A percentile compares a stretch with the other conserved stretches of the same genome.
Evolutionary conservation across 768 basidiomycete species (phyloP).

Genomic region (Boletus vinaceobasis): DNA sequence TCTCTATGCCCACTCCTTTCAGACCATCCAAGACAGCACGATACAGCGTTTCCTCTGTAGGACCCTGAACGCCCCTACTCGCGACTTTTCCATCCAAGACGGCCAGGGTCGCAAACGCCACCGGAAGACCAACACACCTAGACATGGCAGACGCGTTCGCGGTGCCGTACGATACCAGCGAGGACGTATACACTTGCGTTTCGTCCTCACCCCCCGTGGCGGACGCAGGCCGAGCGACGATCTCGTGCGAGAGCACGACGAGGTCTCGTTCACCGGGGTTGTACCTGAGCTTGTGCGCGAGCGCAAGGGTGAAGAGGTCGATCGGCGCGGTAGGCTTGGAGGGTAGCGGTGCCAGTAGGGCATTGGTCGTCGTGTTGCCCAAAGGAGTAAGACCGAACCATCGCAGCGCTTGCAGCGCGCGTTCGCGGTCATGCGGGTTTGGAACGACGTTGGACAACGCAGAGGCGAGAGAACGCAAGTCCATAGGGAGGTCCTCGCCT

Average conservation of each 20-base stretch:
- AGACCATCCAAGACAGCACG: constrained; percentile 58
- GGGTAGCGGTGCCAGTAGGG: constrained; percentile 46
- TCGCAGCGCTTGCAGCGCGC: constrained; percentile 40
- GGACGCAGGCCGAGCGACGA: constrained; percentile 44
- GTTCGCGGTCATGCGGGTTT: constrained; percentile 16
- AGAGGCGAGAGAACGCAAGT: constrained; percentile 32
- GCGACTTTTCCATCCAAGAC: constrained; percentile 59
- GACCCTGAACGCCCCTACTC: constrained; percentile 65
- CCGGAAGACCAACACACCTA: constrained; percentile 83
- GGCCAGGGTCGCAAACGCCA: constrained; percentile 75
- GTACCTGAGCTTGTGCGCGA: constrained; percentile 72
- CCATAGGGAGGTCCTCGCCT: constrained; percentile 26
- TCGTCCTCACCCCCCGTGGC: background rate
- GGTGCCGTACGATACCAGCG: constrained; percentile 61
- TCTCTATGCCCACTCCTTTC: constrained; percentile 43
- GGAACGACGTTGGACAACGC: constrained; percentile 28
- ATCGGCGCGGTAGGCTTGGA: constrained; percentile 47
- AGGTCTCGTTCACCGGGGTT: constrained; percentile 72
- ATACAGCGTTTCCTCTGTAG: constrained; percentile 59
- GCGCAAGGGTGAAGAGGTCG: constrained; percentile 70
- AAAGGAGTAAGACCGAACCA: constrained; percentile 31
- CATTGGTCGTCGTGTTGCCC: background rate
- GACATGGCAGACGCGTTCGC: constrained; percentile 76
- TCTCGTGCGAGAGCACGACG: constrained; percentile 82
- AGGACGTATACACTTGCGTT: constrained; percentile 62